A percentile compares a stretch with the other conserved stretches of the same genome.
phyloP scores from a whole-genome alignment of 176 grass and related monocot species.

The Sorghum bicolor region DNA sequence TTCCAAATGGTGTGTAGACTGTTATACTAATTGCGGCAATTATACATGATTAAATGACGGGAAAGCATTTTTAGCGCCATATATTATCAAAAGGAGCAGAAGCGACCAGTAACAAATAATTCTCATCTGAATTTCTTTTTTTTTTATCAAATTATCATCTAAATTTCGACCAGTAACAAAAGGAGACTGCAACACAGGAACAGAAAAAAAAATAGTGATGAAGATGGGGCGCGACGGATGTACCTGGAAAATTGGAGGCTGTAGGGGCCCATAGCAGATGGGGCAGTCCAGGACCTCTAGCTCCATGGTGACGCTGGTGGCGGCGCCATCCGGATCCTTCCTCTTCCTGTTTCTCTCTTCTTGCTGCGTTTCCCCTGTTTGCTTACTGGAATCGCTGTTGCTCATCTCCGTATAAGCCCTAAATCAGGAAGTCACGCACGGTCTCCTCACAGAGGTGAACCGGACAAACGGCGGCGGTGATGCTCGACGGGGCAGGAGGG shows the following conservation, averaged over 20 bases:
- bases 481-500: neutral
- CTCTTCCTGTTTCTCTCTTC: neutral
- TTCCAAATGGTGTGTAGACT: neutral
- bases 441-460: neutral
- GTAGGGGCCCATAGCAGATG: constrained; percentile 38
- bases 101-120: neutral
- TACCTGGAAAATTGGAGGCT: constrained; percentile 8
- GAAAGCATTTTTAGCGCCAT: neutral
- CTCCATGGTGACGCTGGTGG: constrained; percentile 5
- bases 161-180: neutral
- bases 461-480: neutral
- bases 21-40: neutral
- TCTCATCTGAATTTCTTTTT: neutral
- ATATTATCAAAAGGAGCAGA: neutral
- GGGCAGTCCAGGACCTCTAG: constrained; percentile 45
- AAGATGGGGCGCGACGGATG: neutral
- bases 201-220: neutral
- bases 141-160: neutral
- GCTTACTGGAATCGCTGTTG: neutral
- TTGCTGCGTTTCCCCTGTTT: neutral
- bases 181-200: neutral
- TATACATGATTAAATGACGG: neutral
- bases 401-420: neutral
- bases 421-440: neutral
- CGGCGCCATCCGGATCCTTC: neutral